Evolutionary conservation across 208 protist species (phyloP).

Genomic region (Leptomonas seymouri): DNA sequence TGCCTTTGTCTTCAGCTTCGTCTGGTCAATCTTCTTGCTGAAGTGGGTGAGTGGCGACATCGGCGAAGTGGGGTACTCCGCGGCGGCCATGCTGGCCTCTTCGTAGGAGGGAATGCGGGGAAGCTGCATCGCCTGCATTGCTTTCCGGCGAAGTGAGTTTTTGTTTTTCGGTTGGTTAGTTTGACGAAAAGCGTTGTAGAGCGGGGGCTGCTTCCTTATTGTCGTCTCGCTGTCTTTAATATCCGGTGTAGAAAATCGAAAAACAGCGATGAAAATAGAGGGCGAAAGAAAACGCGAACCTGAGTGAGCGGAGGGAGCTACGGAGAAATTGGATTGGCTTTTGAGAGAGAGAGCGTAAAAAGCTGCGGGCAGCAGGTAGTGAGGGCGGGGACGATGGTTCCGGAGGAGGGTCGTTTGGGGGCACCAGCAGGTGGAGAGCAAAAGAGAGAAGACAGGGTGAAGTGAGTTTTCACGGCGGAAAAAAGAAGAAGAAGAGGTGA

Average conservation of each 20-base stretch:
- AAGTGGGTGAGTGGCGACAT: conserved; percentile 26
- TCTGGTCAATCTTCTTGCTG: conserved; percentile 73
- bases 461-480: background rate
- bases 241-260: too few relatives aligned
- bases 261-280: background rate
- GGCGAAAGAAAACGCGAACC: background rate
- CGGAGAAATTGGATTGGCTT: background rate
- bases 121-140: conserved; percentile 24
- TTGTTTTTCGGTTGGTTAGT: too few relatives aligned
- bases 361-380: conserved; percentile 5
- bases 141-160: background rate
- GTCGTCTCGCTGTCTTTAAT: too few relatives aligned
- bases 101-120: conserved; percentile 40
- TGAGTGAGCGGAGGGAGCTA: background rate
- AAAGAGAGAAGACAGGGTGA: conserved; percentile 1
- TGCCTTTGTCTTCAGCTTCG: conserved; percentile 88
- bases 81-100: conserved; percentile 36
- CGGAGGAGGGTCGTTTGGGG: too few relatives aligned
- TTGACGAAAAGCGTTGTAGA: too few relatives aligned
- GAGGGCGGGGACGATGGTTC: conserved; percentile 2
- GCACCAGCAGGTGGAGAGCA: too few relatives aligned
- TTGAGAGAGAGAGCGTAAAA: background rate
- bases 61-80: conserved; percentile 23
- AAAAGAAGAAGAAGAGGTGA: background rate
- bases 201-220: too few relatives aligned